Conservation (phyloP, 257 asterid species). For the Salvia splendens region DNA sequence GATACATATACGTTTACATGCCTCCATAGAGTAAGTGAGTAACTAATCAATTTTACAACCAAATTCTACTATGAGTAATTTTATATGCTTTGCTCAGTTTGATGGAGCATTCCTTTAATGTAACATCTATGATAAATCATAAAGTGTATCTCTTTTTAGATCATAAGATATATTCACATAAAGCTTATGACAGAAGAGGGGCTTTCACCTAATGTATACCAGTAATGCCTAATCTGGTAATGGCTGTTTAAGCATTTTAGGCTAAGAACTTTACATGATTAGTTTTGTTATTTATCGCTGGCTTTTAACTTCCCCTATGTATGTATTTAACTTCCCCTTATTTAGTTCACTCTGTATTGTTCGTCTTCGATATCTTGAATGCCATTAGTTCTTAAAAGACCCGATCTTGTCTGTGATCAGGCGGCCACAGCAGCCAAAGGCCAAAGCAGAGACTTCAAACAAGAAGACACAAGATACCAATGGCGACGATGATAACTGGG, state of each 20-base stretch:
- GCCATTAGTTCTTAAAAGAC: no score
- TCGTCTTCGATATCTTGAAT: not conserved
- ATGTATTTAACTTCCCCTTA: not conserved
- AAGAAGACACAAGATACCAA: constrained; percentile 36
- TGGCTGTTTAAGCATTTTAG: not conserved
- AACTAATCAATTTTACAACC: no score
- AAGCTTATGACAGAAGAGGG: not conserved
- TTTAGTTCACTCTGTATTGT: not conserved
- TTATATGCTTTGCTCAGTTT: not conserved
- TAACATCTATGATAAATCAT: not conserved
- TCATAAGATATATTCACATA: not conserved
- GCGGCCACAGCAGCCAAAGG: constrained; percentile 27
- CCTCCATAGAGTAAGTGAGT: no score
- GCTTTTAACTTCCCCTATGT: not conserved
- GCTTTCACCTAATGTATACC: not conserved
- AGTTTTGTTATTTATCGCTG: not conserved
- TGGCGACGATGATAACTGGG: constrained; percentile 58
- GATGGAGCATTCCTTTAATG: not conserved
- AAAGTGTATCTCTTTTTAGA: no score
- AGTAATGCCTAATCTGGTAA: not conserved
- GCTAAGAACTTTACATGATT: not conserved
- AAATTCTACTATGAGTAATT: no score
- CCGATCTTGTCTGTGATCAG: constrained; percentile 29
- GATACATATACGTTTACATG: no score
- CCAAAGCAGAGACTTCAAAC: constrained; percentile 27